Percentiles rank a stretch among this genome's conserved stretches.
Evolutionary conservation across 2,329 filamentous ascomycete genomes (phyloP).

Genomic region (Herpotrichia juniperi): DNA sequence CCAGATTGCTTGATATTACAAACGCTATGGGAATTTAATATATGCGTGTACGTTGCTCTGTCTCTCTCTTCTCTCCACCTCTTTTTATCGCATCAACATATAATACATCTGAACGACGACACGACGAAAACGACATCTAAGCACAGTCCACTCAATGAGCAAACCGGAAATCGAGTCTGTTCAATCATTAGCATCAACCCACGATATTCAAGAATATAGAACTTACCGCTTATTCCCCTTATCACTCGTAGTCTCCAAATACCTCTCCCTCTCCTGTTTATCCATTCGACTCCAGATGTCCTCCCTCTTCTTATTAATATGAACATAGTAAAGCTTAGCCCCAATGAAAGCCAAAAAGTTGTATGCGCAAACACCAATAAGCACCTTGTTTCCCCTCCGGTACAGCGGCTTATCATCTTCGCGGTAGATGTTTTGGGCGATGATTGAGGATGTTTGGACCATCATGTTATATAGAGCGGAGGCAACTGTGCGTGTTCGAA

Average conservation of each 20-base stretch:
- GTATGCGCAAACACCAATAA: conserved; percentile 58
- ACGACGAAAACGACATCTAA: no score
- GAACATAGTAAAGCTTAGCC: conserved; percentile 61
- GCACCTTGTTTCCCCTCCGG: conserved; percentile 58
- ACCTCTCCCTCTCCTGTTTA: conserved; percentile 40
- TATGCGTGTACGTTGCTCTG: no score
- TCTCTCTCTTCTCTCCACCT: no score
- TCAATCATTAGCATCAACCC: not conserved
- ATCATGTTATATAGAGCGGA: conserved; percentile 52
- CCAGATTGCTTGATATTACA: no score
- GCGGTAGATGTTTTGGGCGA: conserved; percentile 57
- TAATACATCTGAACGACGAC: no score
- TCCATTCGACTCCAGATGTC: conserved; percentile 40
- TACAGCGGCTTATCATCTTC: conserved; percentile 59
- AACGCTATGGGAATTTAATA: no score
- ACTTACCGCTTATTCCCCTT: conserved; percentile 42
- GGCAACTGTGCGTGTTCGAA: conserved; percentile 51
- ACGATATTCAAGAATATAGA: not conserved
- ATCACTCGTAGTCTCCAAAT: conserved; percentile 43
- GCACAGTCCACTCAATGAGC: conserved; percentile 26
- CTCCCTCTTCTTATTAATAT: conserved; percentile 52
- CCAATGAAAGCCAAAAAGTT: conserved; percentile 59
- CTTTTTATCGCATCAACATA: no score
- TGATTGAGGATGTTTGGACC: conserved; percentile 39
- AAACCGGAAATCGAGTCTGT: conserved; percentile 39